A percentile compares a stretch with the other conserved stretches of the same genome.
phyloP scores from a whole-genome alignment of 257 asterid species.

The Solanum ossicruentum region DNA sequence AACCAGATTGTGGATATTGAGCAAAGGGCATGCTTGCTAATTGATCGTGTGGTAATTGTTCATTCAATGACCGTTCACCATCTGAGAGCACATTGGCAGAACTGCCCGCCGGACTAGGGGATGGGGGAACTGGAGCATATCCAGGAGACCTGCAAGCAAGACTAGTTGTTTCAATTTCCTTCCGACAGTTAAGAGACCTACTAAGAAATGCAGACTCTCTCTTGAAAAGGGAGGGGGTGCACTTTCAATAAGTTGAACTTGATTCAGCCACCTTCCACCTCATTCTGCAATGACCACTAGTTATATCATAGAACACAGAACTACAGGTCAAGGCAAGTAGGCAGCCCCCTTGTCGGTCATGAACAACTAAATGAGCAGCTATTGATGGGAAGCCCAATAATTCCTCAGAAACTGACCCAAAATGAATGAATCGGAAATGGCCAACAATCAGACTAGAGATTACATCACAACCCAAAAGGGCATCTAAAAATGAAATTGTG shows the following conservation, averaged over 20 bases:
- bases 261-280: background rate
- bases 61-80: constrained; percentile 14
- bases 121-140: constrained; percentile 30
- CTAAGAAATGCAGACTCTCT: background rate
- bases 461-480: background rate
- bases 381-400: background rate
- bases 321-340: background rate
- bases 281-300: background rate
- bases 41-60: constrained; percentile 21
- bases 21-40: constrained; percentile 12
- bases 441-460: background rate
- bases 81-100: constrained; percentile 10
- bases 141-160: constrained; percentile 29
- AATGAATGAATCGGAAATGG: background rate
- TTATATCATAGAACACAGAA: background rate
- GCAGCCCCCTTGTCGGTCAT: background rate
- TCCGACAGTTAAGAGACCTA: background rate
- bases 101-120: constrained; percentile 13
- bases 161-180: background rate
- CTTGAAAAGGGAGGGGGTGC: background rate
- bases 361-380: background rate
- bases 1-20: constrained; percentile 16
- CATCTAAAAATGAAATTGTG: background rate
- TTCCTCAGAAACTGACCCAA: background rate
- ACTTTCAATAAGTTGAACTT: background rate